These are phyloP conservation scores for Eucalyptus coolabah DNA, from an alignment of 345 rosid species.

Conservation along the genomic window DNA sequence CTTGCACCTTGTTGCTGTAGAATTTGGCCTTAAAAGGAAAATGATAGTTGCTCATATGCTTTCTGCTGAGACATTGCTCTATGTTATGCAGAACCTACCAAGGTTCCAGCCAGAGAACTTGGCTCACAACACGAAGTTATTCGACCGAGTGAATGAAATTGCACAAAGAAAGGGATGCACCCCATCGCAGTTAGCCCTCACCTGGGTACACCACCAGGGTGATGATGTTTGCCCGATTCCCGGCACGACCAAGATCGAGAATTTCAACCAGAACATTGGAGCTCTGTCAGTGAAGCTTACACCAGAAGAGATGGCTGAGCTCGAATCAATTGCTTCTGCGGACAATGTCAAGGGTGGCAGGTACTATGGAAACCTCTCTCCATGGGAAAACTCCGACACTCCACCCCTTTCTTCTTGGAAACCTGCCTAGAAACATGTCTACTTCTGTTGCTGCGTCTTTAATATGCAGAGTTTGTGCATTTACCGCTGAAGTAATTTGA, in stretches of 20 bases:
- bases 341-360: slow-evolving; percentile 39
- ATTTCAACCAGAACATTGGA: slow-evolving; percentile 7
- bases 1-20: neutral
- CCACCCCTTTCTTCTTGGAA: slow-evolving; percentile 52
- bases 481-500: neutral
- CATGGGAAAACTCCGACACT: slow-evolving; percentile 33
- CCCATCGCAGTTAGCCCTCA: too few species aligned
- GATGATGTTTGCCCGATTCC: neutral
- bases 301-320: slow-evolving; percentile 43
- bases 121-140: too few species aligned
- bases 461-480: neutral
- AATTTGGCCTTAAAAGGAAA: neutral
- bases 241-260: neutral
- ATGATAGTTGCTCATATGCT: neutral
- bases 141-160: too few species aligned
- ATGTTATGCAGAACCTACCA: neutral
- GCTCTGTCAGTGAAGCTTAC: slow-evolving; percentile 43
- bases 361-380: neutral
- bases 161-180: too few species aligned
- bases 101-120: too few species aligned
- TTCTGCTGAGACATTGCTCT: neutral
- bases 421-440: neutral
- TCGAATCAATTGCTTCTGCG: slow-evolving; percentile 31
- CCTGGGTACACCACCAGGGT: too few species aligned
- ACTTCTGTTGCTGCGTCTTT: neutral